A percentile compares a stretch with the other conserved stretches of the same genome.
Conservation (phyloP, 495 filamentous ascomycete species). For the Geopyxis carbonaria region DNA sequence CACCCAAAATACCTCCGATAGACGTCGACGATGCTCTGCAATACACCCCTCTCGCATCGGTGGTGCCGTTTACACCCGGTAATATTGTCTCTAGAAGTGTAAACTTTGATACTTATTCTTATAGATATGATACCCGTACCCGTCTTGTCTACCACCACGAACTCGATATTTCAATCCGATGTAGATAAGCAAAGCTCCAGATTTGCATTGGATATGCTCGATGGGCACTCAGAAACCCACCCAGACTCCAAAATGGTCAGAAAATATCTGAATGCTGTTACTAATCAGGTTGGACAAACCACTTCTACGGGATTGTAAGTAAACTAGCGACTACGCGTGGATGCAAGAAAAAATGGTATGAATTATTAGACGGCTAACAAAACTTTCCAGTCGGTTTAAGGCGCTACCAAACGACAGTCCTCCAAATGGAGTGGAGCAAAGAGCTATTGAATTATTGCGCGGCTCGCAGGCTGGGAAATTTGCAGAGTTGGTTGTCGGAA, state of each 20-base stretch:
- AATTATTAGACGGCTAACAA: constrained; percentile 1
- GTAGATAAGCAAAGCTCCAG: constrained; percentile 28
- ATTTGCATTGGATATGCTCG: constrained; percentile 33
- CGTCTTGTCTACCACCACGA: constrained; percentile 31
- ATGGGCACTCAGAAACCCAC: constrained; percentile 31
- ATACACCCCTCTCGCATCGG: constrained; percentile 78
- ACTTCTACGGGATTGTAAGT: constrained; percentile 27
- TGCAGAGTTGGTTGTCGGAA: constrained; percentile 22
- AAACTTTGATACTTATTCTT: background rate
- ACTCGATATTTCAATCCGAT: constrained; percentile 22
- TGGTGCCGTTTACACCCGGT: constrained; percentile 78
- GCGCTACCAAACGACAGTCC: constrained; percentile 2
- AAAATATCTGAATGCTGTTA: constrained; percentile 18
- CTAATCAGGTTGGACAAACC: constrained; percentile 25
- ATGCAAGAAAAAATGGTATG: background rate
- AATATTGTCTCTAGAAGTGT: constrained; percentile 3
- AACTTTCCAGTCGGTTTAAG: constrained; percentile 17
- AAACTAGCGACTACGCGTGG: background rate
- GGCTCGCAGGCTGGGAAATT: constrained; percentile 21
- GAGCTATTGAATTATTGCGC: constrained; percentile 13
- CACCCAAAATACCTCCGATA: constrained; percentile 14
- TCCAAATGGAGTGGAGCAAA: constrained; percentile 2
- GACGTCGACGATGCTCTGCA: constrained; percentile 70
- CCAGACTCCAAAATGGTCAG: constrained; percentile 17
- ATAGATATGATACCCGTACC: constrained; percentile 59